Conservation (phyloP, 2,329 filamentous ascomycete genomes). For the Colletotrichum orchidophilum region DNA sequence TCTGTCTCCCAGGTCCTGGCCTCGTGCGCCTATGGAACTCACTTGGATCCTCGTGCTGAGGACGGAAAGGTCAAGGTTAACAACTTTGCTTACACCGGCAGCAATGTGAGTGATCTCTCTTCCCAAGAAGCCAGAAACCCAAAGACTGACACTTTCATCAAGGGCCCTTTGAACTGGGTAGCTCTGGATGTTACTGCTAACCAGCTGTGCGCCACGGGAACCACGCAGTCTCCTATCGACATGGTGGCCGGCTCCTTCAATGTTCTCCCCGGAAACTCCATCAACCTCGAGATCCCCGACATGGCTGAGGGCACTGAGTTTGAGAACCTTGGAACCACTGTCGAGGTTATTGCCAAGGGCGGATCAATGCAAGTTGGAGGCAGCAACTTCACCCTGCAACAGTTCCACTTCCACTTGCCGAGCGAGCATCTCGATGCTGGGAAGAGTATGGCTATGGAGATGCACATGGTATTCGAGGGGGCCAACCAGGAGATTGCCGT, state of each 20-base stretch:
- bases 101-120: constrained; percentile 41
- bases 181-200: constrained; percentile 49
- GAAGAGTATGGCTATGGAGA: constrained; percentile 60
- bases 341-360: constrained; percentile 62
- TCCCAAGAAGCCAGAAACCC: not conserved
- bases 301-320: constrained; percentile 55
- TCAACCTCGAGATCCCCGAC: constrained; percentile 45
- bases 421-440: constrained; percentile 58
- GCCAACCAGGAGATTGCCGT: constrained; percentile 52
- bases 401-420: constrained; percentile 62
- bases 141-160: constrained; percentile 2
- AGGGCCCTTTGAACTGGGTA: constrained; percentile 58
- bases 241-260: constrained; percentile 33
- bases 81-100: constrained; percentile 49
- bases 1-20: constrained; percentile 38
- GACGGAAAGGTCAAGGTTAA: constrained; percentile 43
- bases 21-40: constrained; percentile 52
- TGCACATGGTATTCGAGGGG: constrained; percentile 68
- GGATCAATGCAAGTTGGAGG: constrained; percentile 47
- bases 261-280: constrained; percentile 36
- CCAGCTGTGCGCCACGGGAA: constrained; percentile 53
- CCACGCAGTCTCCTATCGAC: constrained; percentile 60
- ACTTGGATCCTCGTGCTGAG: constrained; percentile 43
- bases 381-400: constrained; percentile 49
- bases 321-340: constrained; percentile 66